Evolutionary conservation across 2,329 filamentous ascomycete species (phyloP), one percentile per base, ranked within the genome.

Genomic region (Trichophyton rubrum): DNA sequence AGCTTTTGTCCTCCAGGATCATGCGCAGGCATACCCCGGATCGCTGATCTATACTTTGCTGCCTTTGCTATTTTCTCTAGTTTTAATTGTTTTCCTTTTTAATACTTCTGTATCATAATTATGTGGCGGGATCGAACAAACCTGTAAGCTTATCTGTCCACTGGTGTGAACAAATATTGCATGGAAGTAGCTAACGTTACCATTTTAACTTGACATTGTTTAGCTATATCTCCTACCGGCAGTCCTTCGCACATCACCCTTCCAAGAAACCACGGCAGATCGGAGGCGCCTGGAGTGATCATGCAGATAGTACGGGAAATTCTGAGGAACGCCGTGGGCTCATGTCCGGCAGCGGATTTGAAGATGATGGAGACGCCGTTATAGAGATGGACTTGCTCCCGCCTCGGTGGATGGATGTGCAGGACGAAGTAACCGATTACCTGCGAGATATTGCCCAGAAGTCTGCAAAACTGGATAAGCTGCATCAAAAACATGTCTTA

Each of bases 111-210:
- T 27, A n/a, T 27, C 7, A 15, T 13, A 78, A 79, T 81, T 81
- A 95, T 96, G 90, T 99, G 91, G 91, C 90, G 93, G 80, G 93
- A 99, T 82, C 88, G 93, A 77, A 99, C 93, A 68, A 99, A 97
- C 74, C 88, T 99, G 90, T 96, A 85, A 68, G 83, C 71, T 55
- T 47, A 51, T 59, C 45, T 35, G 8, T n/a, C 11, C 51, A 27
- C 24, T 22, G 45, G 11, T 2, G 45, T 15, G 20, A 15, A 24
- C 8, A 22, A 22, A 51, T 51, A 13, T 20, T 22, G 11, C 45
- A 22, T 15, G 6, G 40, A 43, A 43, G 30, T 51, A 51, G 45
- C 51, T 35, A 35, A 35, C 15, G 13, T 56, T 62, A 62, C 63
- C 45, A 47, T 33, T 38, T 35, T 59, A 38, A 13, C 45, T 24